Evolutionary conservation across 2,329 filamentous ascomycete genomes (phyloP).

Genomic region (Verticillium alfalfae): DNA sequence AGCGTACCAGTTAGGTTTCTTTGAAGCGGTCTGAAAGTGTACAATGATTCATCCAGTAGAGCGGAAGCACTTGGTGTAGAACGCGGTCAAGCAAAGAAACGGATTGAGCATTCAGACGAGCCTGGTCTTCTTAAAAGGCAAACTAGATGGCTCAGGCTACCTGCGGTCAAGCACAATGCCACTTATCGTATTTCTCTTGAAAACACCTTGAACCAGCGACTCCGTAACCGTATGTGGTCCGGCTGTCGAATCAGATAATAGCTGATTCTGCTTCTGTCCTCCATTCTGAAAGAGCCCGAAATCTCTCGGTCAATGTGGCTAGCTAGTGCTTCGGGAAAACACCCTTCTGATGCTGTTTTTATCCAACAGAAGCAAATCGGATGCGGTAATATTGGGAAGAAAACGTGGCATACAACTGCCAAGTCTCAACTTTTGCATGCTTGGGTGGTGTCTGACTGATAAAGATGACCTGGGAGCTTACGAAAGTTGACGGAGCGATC

Average conservation of each 20-base stretch:
- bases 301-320: not conserved
- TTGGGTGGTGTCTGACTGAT: not conserved
- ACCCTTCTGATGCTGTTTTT: not conserved
- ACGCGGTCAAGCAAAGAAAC: too few relatives aligned
- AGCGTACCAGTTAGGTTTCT: too few relatives aligned
- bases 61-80: not conserved
- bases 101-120: too few relatives aligned
- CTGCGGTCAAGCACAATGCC: not conserved
- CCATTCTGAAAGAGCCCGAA: not conserved
- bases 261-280: not conserved
- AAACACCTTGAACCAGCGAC: too few relatives aligned
- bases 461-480: not conserved
- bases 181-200: not conserved
- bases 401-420: conserved; percentile 11
- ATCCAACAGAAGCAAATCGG: conserved; percentile 7
- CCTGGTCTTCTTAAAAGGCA: too few relatives aligned
- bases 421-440: not conserved
- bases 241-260: too few relatives aligned
- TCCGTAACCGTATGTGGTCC: not conserved
- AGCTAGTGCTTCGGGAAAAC: not conserved
- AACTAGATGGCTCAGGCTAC: not conserved
- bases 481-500: not conserved
- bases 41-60: not conserved
- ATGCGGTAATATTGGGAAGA: conserved; percentile 6
- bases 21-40: not conserved